phyloP scores from a whole-genome alignment of 2,329 filamentous ascomycete genomes.

The Fusarium musae region DNA sequence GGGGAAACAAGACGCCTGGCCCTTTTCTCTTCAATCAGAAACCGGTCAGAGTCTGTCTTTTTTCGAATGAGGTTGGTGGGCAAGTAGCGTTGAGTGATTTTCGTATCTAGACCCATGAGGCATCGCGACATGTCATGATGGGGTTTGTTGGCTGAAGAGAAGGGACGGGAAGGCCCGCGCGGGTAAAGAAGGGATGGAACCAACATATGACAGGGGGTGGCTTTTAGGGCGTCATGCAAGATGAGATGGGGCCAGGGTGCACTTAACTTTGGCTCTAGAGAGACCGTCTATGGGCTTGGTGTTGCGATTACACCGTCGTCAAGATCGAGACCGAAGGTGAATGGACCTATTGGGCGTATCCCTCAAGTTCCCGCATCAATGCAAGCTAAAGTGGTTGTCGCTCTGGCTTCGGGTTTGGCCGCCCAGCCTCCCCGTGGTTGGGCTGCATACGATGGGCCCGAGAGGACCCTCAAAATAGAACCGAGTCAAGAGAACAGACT shows the following conservation, averaged over 20 bases:
- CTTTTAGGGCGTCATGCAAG: background rate
- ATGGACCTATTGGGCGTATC: background rate
- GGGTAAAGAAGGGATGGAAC: conserved; percentile 28
- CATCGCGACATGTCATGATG: conserved; percentile 6
- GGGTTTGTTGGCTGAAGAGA: conserved; percentile 13
- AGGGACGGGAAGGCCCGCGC: conserved; percentile 39
- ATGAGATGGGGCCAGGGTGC: background rate
- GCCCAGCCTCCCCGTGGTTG: background rate
- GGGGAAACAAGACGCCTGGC: background rate
- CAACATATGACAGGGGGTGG: conserved; percentile 29
- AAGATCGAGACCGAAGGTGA: background rate
- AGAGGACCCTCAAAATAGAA: background rate
- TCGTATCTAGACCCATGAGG: background rate
- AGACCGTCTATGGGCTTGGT: background rate
- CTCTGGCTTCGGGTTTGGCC: background rate
- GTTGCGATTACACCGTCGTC: background rate
- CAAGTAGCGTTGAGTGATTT: background rate
- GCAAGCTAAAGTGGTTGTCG: background rate
- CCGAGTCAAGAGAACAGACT: background rate
- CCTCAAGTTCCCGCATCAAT: background rate
- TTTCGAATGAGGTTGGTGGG: background rate
- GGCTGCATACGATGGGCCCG: background rate
- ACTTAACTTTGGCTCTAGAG: conserved; percentile 3
- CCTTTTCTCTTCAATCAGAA: background rate
- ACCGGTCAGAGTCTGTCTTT: background rate